Base-by-base conservation (phyloP, 768 basidiomycete genomes). In the Russula foetens region DNA sequence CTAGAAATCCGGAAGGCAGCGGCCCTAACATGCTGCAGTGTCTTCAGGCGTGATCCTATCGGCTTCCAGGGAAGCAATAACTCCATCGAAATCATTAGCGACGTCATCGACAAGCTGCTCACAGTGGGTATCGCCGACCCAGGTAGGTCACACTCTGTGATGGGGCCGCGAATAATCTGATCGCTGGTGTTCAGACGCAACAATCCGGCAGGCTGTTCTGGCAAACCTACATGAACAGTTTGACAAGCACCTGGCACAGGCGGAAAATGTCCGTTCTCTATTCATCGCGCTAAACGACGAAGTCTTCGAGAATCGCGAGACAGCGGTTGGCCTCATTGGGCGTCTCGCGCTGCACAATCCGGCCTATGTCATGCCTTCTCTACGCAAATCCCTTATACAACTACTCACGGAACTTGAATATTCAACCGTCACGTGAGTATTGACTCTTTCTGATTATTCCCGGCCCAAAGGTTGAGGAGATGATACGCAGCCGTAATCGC, bases 271-370 rank as follows among this genome's bases (percentile, higher is more conserved):
- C n/a, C 84, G 95, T 15, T 95, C 92, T 12, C 77, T 99, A 15
- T 98, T 98, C 75, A 92, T 98, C 64, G 97, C 95, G 0, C 79
- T 99, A 49, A 98, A 98, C 69, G 97, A 99, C 68, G 97, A 98
- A 70, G 86, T 89, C 7, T 98, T 95, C 72, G 88, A 89, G 51
- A 97, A 97, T 70, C 85, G 97, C 23, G 84, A 92, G 28, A 84
- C 87, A n/a, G 95, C 95, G 2, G 91, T 98, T 54, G 75, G 75
- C 23, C 80, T 98, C 63, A 98, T 99, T 60, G 97, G 97, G 1
- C 85, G 97, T 28, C 81, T 99, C 26, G 92, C 95, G 3, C 84
- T 85, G 66, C 91, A 96, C 73, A 99, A 99, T 69, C 97, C 97
- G 0, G 97, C 97, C 17, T 97, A 98, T 75, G 94, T 99, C 21